These are phyloP conservation scores for Ephemerocybe angulata DNA, from an alignment of 768 basidiomycete genomes.

Conservation along the genomic window DNA sequence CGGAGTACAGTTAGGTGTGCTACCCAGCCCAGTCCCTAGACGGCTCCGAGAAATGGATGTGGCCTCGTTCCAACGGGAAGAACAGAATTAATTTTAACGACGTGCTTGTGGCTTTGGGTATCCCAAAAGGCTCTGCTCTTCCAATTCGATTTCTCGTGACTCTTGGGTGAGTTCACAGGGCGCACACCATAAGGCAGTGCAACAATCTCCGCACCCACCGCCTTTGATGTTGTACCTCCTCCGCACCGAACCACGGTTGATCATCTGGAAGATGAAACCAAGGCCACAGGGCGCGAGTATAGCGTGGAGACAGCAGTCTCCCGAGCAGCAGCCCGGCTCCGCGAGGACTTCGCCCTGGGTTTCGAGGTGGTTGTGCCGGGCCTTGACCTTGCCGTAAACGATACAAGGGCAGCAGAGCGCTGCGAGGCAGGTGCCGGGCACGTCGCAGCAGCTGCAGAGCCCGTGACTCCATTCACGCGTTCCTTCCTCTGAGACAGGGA, in stretches of 20 bases:
- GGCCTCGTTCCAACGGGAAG: too few species aligned
- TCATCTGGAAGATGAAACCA: slow-evolving; percentile 20
- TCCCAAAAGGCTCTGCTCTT: slow-evolving; percentile 12
- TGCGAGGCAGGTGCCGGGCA: slow-evolving; percentile 14
- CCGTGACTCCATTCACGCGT: slow-evolving; percentile 30
- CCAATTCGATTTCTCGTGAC: slow-evolving; percentile 17
- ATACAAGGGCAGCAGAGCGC: slow-evolving; percentile 21
- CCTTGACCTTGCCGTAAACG: slow-evolving; percentile 14
- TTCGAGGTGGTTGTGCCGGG: slow-evolving; percentile 18
- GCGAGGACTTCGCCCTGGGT: slow-evolving; percentile 16
- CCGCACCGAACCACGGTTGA: slow-evolving; percentile 14
- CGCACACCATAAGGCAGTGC: slow-evolving; percentile 17
- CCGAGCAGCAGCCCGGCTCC: slow-evolving; percentile 6
- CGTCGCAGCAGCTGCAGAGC: slow-evolving; percentile 23
- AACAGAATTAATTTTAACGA: too few species aligned
- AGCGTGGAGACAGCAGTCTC: slow-evolving; percentile 13
- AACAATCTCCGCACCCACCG: slow-evolving; percentile 14
- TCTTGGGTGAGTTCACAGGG: slow-evolving; percentile 20
- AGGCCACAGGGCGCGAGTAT: slow-evolving; percentile 17
- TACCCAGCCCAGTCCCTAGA: too few species aligned
- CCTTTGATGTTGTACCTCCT: slow-evolving; percentile 18
- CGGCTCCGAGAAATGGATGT: too few species aligned
- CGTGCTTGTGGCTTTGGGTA: too few species aligned
- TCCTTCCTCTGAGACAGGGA: slow-evolving; percentile 23
- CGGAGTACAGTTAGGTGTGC: too few species aligned